Percentiles rank a stretch among this genome's conserved stretches.
Evolutionary conservation across 208 protist genomes (phyloP).

Genomic region (Hexamita inflata): DNA sequence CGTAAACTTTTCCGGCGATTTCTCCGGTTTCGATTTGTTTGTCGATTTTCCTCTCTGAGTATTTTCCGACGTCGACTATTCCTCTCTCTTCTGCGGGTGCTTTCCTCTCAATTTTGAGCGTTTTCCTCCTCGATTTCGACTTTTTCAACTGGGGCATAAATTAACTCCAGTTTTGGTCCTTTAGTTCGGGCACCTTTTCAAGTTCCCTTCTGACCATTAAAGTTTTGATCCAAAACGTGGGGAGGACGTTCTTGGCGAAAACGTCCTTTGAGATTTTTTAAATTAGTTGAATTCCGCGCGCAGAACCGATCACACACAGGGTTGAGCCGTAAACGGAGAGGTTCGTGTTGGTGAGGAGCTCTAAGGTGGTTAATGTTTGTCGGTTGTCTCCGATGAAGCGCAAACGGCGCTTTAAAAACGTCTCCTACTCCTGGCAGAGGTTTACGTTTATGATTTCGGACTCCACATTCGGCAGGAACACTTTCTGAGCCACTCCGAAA

Average conservation of each 20-base stretch:
- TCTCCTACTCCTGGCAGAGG: too few relatives aligned
- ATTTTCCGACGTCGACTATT: not conserved
- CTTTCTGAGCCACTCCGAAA: too few relatives aligned
- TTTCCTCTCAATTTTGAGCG: not conserved
- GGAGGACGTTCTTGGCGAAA: constrained; percentile 10
- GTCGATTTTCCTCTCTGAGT: constrained; percentile 1
- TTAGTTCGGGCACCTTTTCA: constrained; percentile 1
- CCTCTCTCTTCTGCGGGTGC: not conserved
- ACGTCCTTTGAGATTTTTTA: not conserved
- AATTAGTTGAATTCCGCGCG: not conserved
- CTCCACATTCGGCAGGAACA: too few relatives aligned
- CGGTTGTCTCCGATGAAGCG: not conserved
- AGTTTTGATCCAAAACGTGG: not conserved
- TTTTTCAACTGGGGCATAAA: not conserved
- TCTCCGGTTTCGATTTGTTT: constrained; percentile 8
- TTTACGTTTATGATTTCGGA: too few relatives aligned
- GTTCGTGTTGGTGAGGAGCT: not conserved
- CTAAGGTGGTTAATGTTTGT: not conserved
- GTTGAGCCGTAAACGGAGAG: not conserved
- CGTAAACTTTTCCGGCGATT: not conserved
- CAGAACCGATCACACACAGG: not conserved
- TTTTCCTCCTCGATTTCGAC: not conserved
- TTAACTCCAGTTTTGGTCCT: constrained; percentile 9
- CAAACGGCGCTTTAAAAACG: not conserved
- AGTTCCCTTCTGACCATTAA: constrained; percentile 25